phyloP scores from a whole-genome alignment of 495 filamentous ascomycete species.

The Aspergillus ellipticus region DNA sequence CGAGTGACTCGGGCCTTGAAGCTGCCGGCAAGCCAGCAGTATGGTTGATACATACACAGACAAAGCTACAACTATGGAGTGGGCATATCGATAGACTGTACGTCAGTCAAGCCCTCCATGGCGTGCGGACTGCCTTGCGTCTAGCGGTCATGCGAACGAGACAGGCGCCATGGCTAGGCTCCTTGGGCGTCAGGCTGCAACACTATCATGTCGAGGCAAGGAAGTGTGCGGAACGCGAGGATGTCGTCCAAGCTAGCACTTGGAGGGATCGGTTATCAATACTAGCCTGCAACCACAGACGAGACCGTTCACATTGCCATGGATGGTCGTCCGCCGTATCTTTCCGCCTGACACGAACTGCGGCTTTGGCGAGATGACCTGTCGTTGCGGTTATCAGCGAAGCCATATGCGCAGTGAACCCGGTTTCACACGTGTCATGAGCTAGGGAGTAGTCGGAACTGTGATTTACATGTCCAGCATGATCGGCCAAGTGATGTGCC shows the following conservation, averaged over 20 bases:
- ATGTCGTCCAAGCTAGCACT: background rate
- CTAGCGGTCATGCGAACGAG: background rate
- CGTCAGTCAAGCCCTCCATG: background rate
- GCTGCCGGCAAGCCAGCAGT: background rate
- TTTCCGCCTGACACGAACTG: background rate
- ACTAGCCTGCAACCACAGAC: background rate
- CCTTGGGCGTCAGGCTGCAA: background rate
- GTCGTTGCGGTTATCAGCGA: background rate
- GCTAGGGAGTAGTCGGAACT: background rate
- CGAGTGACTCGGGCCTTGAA: background rate
- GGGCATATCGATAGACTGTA: background rate
- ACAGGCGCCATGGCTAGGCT: background rate
- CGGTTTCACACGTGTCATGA: slow-evolving; percentile 3
- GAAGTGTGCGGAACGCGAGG: background rate
- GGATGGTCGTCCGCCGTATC: background rate
- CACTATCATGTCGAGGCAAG: background rate
- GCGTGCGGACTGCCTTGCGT: background rate
- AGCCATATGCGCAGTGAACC: background rate
- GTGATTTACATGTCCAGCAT: background rate
- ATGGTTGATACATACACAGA: background rate
- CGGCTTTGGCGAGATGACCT: background rate
- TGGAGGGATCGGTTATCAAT: background rate
- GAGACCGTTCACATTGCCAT: background rate
- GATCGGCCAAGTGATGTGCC: background rate
- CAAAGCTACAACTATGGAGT: background rate